Conservation (phyloP, 371 early-diverging fungal species). For the Mortierella sp. region DNA sequence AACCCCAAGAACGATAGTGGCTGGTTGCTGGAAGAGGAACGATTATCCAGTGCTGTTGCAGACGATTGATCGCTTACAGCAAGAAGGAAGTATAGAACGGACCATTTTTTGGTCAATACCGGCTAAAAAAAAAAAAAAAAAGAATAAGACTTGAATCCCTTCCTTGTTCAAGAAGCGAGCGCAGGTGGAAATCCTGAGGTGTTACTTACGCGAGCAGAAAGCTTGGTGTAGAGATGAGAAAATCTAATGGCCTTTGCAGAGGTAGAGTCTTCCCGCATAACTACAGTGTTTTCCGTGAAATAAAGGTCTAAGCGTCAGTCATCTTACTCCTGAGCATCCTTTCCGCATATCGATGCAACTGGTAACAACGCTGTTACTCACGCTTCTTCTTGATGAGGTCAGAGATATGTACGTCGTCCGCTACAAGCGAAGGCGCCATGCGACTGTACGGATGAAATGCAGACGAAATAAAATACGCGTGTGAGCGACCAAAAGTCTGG, state of each 20-base stretch:
- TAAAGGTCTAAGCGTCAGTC: neutral
- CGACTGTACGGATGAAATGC: conserved; percentile 58
- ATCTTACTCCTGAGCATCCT: neutral
- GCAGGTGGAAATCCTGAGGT: too few species aligned
- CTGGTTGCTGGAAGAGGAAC: conserved; percentile 28
- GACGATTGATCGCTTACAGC: conserved; percentile 62
- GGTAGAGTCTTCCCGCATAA: conserved; percentile 63
- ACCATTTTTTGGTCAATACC: conserved; percentile 73
- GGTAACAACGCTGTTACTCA: conserved; percentile 38
- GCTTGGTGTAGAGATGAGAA: conserved; percentile 72
- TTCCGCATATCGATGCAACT: too few species aligned
- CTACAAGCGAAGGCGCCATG: conserved; percentile 66
- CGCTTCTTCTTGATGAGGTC: conserved; percentile 78
- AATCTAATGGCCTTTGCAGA: conserved; percentile 73
- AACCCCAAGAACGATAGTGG: conserved; percentile 52
- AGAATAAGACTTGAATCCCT: neutral
- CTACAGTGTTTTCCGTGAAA: conserved; percentile 25
- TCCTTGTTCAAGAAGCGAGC: neutral
- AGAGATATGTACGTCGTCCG: conserved; percentile 73
- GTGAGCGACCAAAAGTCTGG: neutral
- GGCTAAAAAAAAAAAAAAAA: conserved; percentile 46
- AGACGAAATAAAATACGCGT: neutral
- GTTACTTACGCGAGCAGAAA: conserved; percentile 67
- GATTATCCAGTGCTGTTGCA: conserved; percentile 19
- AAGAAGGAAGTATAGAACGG: conserved; percentile 78